A percentile compares a stretch with the other conserved stretches of the same genome.
These are phyloP conservation scores for Chloris gayana DNA, from an alignment of 176 grass and related monocot species.

Conservation along the genomic window DNA sequence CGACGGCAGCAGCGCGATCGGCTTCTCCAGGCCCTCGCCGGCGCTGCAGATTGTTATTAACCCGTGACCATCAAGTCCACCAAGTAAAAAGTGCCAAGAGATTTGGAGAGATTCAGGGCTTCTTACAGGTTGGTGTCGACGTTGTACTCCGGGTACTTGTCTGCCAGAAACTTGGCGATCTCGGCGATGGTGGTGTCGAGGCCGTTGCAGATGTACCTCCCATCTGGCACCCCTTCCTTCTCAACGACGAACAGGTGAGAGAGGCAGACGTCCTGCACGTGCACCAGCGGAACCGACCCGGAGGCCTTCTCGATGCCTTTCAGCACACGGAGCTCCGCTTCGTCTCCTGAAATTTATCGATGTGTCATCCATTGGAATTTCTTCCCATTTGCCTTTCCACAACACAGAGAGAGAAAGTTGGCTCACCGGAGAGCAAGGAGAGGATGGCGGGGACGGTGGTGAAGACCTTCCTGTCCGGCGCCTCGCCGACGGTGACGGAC, in stretches of 20 bases:
- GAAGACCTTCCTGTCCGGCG: constrained; percentile 19
- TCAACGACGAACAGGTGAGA: constrained; percentile 47
- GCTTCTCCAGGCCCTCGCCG: not conserved
- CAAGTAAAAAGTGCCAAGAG: not conserved
- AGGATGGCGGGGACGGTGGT: constrained; percentile 37
- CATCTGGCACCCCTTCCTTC: not conserved
- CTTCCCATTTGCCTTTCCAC: too few species aligned
- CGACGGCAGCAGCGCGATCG: constrained; percentile 9
- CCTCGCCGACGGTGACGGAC: constrained; percentile 20
- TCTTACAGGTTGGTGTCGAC: not conserved
- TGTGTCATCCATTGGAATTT: not conserved
- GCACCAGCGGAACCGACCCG: constrained; percentile 22
- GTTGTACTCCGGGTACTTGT: constrained; percentile 44
- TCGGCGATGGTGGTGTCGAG: constrained; percentile 23
- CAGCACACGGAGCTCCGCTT: not conserved
- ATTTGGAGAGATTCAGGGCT: too few species aligned
- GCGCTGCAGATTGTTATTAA: constrained; percentile 16
- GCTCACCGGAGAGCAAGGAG: constrained; percentile 44
- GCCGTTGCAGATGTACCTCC: constrained; percentile 51
- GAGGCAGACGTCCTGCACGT: constrained; percentile 48
- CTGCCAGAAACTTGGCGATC: constrained; percentile 22
- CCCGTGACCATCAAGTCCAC: not conserved
- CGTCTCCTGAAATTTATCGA: constrained; percentile 5
- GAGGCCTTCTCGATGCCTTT: constrained; percentile 18
- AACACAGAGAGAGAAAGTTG: too few species aligned